A percentile compares a stretch with the other conserved stretches of the same genome.
Evolutionary conservation across 73 alveolate species (phyloP).

Genomic region (Uronychia binucleata): DNA sequence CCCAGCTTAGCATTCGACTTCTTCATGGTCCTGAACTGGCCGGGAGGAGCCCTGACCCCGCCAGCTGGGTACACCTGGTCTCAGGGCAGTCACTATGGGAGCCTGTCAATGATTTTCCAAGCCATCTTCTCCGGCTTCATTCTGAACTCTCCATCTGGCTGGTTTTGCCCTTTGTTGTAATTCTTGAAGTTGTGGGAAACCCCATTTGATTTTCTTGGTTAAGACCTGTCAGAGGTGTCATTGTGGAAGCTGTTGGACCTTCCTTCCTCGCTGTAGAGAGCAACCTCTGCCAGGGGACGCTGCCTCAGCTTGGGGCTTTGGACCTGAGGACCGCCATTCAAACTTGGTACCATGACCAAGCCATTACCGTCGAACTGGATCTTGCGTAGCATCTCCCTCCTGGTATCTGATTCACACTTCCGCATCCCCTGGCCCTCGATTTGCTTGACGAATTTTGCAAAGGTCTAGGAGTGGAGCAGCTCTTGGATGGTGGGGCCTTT

Average conservation of each 20-base stretch:
- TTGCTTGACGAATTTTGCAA: background rate
- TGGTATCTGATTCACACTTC: background rate
- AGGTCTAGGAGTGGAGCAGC: background rate
- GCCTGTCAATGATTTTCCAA: background rate
- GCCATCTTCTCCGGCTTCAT: background rate
- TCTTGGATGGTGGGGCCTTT: background rate
- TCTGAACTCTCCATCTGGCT: background rate
- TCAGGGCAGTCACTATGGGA: background rate
- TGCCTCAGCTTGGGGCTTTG: background rate
- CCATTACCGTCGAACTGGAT: background rate
- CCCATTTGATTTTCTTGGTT: background rate
- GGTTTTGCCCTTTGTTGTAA: background rate
- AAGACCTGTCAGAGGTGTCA: no score
- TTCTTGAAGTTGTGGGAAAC: background rate
- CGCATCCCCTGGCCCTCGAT: background rate
- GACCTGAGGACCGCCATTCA: background rate
- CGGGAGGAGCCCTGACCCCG: background rate
- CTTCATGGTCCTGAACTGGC: background rate
- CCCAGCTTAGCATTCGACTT: background rate
- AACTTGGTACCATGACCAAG: background rate
- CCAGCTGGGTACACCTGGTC: constrained; percentile 1
- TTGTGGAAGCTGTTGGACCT: background rate
- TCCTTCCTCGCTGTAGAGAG: background rate
- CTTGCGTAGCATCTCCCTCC: background rate
- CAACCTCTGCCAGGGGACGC: background rate